Percentiles rank a stretch among this genome's conserved stretches.
Evolutionary conservation across 2,329 filamentous ascomycete species (phyloP).

Genomic region (Sporothrix sp.): DNA sequence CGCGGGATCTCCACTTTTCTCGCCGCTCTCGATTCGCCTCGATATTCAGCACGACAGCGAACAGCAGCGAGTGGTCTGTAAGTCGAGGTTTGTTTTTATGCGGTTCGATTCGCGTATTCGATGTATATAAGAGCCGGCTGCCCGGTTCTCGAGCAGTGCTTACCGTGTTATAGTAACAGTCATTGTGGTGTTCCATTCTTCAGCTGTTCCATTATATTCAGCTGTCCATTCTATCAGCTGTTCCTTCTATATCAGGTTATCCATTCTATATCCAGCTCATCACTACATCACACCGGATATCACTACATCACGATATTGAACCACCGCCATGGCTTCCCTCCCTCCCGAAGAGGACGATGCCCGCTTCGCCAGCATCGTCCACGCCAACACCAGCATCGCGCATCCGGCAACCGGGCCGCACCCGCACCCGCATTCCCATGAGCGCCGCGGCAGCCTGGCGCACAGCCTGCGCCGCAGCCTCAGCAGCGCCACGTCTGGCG

Average conservation of each 20-base stretch:
- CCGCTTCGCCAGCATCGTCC: conserved; percentile 1
- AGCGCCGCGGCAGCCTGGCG: too few relatives aligned
- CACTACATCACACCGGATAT: background rate
- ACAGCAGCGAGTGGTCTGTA: too few relatives aligned
- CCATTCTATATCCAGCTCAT: background rate
- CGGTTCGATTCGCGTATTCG: background rate
- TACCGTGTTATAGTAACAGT: too few relatives aligned
- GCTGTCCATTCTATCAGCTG: too few relatives aligned
- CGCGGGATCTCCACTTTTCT: too few relatives aligned
- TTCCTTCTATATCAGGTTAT: background rate
- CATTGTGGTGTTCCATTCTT: too few relatives aligned
- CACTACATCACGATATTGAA: background rate
- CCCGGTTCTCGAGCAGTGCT: too few relatives aligned
- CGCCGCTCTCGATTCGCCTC: too few relatives aligned
- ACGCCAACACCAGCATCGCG: conserved; percentile 10
- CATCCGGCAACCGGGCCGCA: conserved; percentile 3
- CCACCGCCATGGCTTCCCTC: background rate
- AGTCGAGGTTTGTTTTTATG: background rate
- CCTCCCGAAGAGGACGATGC: conserved; percentile 5
- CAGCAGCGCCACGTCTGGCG: background rate
- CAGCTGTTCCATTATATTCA: too few relatives aligned
- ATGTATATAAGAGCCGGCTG: background rate
- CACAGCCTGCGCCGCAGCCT: background rate
- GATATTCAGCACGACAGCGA: too few relatives aligned
- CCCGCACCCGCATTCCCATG: too few relatives aligned